A percentile compares a stretch with the other conserved stretches of the same genome.
Conservation (phyloP, 1,284 basidiomycete species). For the Coniophora puteana region DNA sequence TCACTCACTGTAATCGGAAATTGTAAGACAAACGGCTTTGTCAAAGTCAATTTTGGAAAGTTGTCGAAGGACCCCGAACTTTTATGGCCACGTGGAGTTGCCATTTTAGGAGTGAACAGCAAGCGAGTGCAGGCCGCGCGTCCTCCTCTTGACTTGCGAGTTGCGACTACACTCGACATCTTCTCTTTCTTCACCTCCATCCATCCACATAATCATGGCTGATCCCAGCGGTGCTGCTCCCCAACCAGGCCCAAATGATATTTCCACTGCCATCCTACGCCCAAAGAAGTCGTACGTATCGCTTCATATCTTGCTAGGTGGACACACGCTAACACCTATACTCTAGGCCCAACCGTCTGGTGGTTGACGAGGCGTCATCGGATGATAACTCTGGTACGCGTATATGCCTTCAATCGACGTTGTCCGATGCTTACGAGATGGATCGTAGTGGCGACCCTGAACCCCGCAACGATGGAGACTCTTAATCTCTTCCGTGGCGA, state of each 20-base stretch:
- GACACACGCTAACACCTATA: conserved; percentile 12
- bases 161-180: no score
- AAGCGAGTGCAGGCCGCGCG: no score
- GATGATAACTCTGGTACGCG: conserved; percentile 92
- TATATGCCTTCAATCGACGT: conserved; percentile 1
- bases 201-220: no score
- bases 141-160: no score
- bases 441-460: conserved; percentile 80
- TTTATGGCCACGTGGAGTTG: no score
- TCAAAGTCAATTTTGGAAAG: no score
- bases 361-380: conserved; percentile 87
- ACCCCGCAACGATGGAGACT: conserved; percentile 95
- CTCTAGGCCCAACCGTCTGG: conserved; percentile 85
- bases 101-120: no score
- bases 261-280: conserved; percentile 90
- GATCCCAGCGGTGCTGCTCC: conserved; percentile 78
- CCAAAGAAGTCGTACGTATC: conserved; percentile 91
- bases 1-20: no score
- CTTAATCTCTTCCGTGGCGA: conserved; percentile 95
- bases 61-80: no score
- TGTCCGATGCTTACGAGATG: conserved; percentile 3
- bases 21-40: no score
- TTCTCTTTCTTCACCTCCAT: no score
- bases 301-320: conserved; percentile 10
- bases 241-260: conserved; percentile 76